These are phyloP conservation scores for Pisolithus sp. DNA, from an alignment of 768 basidiomycete genomes.

Conservation along the genomic window DNA sequence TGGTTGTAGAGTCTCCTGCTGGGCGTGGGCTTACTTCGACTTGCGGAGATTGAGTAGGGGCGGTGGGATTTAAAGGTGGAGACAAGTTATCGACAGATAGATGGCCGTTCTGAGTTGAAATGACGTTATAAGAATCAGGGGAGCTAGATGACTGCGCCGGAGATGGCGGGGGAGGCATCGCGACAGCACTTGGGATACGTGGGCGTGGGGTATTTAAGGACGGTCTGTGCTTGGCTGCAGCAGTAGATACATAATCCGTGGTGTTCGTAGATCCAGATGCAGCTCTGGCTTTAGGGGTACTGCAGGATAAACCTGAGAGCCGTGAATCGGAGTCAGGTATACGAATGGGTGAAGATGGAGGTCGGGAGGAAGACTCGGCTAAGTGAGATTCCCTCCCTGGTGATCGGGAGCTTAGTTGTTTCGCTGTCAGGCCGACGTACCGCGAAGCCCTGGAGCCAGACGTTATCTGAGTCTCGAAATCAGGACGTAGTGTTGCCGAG, in stretches of 20 bases:
- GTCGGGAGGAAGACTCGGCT: conserved; percentile 18
- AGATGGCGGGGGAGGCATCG: conserved; percentile 78
- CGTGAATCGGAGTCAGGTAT: conserved; percentile 33
- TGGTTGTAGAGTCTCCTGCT: conserved; percentile 21
- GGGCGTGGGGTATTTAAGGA: conserved; percentile 50
- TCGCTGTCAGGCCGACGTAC: conserved; percentile 79
- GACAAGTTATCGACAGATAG: conserved; percentile 9
- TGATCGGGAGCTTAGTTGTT: conserved; percentile 56
- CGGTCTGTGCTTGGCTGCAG: conserved; percentile 26
- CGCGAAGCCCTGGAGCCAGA: conserved; percentile 81
- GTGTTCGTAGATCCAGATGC: conserved; percentile 19
- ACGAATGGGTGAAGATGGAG: conserved; percentile 33
- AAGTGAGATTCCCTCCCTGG: conserved; percentile 5
- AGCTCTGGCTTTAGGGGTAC: conserved; percentile 56
- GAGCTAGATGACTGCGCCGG: conserved; percentile 36
- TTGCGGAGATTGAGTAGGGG: conserved; percentile 37
- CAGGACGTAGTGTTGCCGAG: conserved; percentile 23
- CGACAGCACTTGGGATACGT: conserved; percentile 63
- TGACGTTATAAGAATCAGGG: conserved; percentile 32
- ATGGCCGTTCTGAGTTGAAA: conserved; percentile 7
- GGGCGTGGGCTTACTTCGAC: conserved; percentile 44
- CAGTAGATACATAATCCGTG: conserved; percentile 10
- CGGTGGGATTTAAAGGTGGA: conserved; percentile 31
- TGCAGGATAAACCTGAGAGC: conserved; percentile 47
- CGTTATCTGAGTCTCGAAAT: conserved; percentile 47